Evolutionary conservation across 345 rosid species (phyloP), one percentile per base, ranked within the genome.

Genomic region (Euphorbia tirucalli): DNA sequence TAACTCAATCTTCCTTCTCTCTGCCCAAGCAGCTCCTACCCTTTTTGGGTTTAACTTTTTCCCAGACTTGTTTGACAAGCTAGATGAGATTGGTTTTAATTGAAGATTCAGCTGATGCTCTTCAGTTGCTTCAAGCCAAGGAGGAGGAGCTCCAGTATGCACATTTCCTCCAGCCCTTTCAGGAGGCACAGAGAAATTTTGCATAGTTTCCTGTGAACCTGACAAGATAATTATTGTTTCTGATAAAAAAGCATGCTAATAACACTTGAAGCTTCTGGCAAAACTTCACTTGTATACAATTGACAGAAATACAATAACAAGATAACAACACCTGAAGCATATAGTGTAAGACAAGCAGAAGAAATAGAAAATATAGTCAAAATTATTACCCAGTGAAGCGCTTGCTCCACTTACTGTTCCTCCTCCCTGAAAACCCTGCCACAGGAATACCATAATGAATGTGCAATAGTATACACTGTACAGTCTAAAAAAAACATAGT

Each of bases 1-100:
- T 77, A 92, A 73, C 84, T 92, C 99, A 54, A 85, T 78, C 85
- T 92, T 88, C 83, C 96, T 87, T 84, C 74, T 89, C 73, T 95
- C 97, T 69, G 98, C 97, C 97, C 96, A 95, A 16, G 94, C 97
- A 76, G 96, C 97, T 8, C 99, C 98, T 27, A 93, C 96, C 73
- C 97, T 86, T 60, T 90, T 88, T 28, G 94, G 97, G 68, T 95
- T 88, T 84, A 93, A 78, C 73, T 88, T 88, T 76, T 92, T 95
- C 69, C 75, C 77, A 11, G 83, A 74, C 48, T 76, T 82, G 63
- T 62, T 82, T 50, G 84, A 80, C 35, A 60, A 46, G 75, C 76
- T 76, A 21, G 77, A 75, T 22, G 76, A 80, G 32, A 75, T 48
- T 39, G 76, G 78, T 50, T 70, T 73, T 72, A 72, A 71, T 74